Conservation (phyloP, 176 grass and related monocot genomes). For the Oryza meridionalis region DNA sequence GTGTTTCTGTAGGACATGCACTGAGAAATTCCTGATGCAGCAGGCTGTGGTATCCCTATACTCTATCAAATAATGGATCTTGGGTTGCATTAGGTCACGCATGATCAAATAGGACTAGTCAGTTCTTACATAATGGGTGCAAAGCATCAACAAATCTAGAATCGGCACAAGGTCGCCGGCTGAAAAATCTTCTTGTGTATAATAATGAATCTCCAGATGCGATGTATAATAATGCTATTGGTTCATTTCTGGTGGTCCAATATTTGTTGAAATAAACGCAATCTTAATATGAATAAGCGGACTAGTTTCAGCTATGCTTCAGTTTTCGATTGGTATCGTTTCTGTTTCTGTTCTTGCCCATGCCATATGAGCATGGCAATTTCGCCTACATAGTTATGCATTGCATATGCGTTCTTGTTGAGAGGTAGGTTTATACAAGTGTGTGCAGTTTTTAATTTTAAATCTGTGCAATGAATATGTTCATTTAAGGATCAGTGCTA, state of each 20-base stretch:
- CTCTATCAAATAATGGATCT: constrained; percentile 19
- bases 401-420: neutral
- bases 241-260: neutral
- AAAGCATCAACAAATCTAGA: constrained; percentile 22
- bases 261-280: constrained; percentile 32
- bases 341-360: constrained; percentile 14
- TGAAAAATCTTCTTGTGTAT: neutral
- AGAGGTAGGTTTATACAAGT: neutral
- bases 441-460: neutral
- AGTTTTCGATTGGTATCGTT: neutral
- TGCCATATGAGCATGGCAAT: neutral
- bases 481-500: neutral
- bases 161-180: neutral
- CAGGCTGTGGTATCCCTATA: constrained; percentile 1
- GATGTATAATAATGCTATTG: constrained; percentile 7
- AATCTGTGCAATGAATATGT: neutral
- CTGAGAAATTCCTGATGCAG: neutral
- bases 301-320: neutral
- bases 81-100: neutral
- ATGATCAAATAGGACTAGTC: constrained; percentile 14
- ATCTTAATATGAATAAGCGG: constrained; percentile 7
- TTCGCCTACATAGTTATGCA: neutral
- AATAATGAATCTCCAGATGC: neutral
- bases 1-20: constrained; percentile 26
- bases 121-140: constrained; percentile 29